These are phyloP conservation scores for Aspergillus neoniger DNA, from an alignment of 2,329 filamentous ascomycete species.

Conservation along the genomic window DNA sequence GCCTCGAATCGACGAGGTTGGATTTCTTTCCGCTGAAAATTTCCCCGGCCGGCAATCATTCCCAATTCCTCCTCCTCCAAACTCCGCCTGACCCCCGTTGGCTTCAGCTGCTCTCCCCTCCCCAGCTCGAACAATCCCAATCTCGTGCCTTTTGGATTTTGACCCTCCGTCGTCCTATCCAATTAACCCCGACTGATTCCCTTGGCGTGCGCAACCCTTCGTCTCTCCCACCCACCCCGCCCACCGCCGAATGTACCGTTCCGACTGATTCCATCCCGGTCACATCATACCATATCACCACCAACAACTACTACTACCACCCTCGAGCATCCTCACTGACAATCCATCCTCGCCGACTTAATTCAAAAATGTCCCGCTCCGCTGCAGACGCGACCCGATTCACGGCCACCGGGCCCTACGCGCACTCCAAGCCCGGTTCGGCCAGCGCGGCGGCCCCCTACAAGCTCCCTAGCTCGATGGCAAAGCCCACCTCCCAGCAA, in stretches of 20 bases:
- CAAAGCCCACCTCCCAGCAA: slow-evolving; percentile 15
- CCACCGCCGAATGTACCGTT: slow-evolving; percentile 1
- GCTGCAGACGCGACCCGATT: slow-evolving; percentile 54
- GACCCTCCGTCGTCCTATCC: too few species aligned
- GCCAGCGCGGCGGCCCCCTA: slow-evolving; percentile 28
- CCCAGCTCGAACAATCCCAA: too few species aligned
- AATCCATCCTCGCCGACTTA: not conserved
- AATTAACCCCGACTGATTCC: not conserved
- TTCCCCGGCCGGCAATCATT: slow-evolving; percentile 14
- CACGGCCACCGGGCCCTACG: slow-evolving; percentile 53
- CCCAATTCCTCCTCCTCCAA: slow-evolving; percentile 3
- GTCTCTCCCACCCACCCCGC: not conserved
- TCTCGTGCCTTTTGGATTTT: not conserved
- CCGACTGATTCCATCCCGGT: not conserved
- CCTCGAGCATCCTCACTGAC: not conserved
- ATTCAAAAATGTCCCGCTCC: slow-evolving; percentile 46
- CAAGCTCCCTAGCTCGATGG: slow-evolving; percentile 34
- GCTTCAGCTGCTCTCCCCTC: not conserved
- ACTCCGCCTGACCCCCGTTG: not conserved
- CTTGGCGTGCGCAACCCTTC: not conserved
- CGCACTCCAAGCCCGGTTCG: slow-evolving; percentile 42
- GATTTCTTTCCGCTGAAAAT: slow-evolving; percentile 20
- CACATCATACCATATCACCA: not conserved
- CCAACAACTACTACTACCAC: not conserved
- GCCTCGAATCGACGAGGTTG: slow-evolving; percentile 3